These are phyloP conservation scores for Ascochyta lentis DNA, from an alignment of 2,329 filamentous ascomycete species.

Conservation along the genomic window DNA sequence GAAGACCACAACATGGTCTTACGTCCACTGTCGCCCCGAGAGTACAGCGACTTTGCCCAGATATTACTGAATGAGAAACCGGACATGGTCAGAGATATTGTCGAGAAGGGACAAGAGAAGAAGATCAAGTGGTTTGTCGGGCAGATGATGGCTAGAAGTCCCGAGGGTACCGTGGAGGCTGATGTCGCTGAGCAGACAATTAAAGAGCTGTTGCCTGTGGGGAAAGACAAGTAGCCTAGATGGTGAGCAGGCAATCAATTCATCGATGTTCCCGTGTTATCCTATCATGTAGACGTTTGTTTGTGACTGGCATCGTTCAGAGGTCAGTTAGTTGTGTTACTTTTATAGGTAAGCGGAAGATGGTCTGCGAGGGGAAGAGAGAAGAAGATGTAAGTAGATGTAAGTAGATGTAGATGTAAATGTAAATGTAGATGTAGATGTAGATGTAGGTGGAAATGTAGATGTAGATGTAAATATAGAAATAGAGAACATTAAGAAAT, in stretches of 20 bases:
- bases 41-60: slow-evolving; percentile 63
- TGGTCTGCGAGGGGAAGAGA: too few species aligned
- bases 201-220: slow-evolving; percentile 53
- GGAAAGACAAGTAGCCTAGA: neutral
- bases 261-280: neutral
- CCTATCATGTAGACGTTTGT: too few species aligned
- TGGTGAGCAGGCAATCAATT: neutral
- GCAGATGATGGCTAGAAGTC: slow-evolving; percentile 68
- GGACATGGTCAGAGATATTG: slow-evolving; percentile 65
- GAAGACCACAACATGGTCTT: slow-evolving; percentile 63
- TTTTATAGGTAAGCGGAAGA: too few species aligned
- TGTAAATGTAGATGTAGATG: too few species aligned
- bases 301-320: too few species aligned
- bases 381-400: too few species aligned
- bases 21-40: slow-evolving; percentile 60
- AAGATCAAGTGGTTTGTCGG: slow-evolving; percentile 74
- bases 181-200: slow-evolving; percentile 63
- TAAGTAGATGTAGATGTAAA: too few species aligned
- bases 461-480: too few species aligned
- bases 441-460: too few species aligned
- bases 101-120: slow-evolving; percentile 65
- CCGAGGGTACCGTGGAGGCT: slow-evolving; percentile 68
- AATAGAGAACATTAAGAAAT: too few species aligned
- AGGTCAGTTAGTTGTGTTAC: too few species aligned
- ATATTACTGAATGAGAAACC: slow-evolving; percentile 61